Evolutionary conservation across 371 early-diverging fungal genomes (phyloP).

Genomic region (Mortierella sp.): DNA sequence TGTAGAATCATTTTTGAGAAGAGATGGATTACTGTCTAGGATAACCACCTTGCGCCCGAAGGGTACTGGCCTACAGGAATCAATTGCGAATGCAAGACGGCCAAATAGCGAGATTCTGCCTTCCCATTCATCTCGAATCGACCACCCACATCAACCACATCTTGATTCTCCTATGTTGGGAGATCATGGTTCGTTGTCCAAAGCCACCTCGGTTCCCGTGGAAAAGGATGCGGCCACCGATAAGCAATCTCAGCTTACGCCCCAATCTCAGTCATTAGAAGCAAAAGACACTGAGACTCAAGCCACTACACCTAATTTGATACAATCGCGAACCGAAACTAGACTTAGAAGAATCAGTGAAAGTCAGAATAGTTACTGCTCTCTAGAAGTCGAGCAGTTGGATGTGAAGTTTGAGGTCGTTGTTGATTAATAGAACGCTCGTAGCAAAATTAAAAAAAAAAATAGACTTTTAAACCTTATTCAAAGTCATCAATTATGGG

Average conservation of each 20-base stretch:
- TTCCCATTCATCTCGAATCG: background rate
- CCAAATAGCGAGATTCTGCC: background rate
- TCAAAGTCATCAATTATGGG: no score
- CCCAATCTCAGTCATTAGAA: background rate
- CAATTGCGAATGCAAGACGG: background rate
- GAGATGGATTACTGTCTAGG: conserved; percentile 2
- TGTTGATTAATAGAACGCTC: background rate
- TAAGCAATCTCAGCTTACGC: background rate
- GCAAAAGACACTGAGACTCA: background rate
- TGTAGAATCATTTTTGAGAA: conserved; percentile 27
- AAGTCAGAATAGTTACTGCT: conserved; percentile 6
- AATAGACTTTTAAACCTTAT: no score
- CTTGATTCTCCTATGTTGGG: background rate
- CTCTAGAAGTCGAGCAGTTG: conserved; percentile 1
- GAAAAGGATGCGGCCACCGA: background rate
- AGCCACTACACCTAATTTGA: background rate
- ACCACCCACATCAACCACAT: background rate
- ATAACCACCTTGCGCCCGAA: conserved; percentile 8
- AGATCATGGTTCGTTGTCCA: background rate
- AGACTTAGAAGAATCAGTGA: conserved; percentile 5
- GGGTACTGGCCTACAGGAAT: conserved; percentile 14
- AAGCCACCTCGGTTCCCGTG: background rate
- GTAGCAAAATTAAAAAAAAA: no score
- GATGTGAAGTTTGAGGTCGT: background rate
- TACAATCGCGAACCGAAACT: background rate